Conservation (phyloP, 306 rosid species). For the Styphnolobium japonicum region DNA sequence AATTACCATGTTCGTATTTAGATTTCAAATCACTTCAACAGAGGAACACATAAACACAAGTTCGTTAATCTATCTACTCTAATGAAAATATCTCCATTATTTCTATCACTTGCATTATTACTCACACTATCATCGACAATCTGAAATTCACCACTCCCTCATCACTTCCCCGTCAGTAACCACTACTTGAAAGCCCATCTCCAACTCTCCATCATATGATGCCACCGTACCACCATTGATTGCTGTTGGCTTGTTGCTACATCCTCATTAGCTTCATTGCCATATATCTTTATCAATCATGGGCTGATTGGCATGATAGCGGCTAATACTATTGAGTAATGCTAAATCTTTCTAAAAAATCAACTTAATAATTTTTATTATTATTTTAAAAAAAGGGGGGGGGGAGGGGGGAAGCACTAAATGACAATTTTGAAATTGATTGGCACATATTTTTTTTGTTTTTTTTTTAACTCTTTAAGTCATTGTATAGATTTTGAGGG, state of each 20-base stretch:
- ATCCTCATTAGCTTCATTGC: neutral
- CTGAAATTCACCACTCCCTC: neutral
- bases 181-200: neutral
- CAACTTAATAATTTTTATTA: too few relatives aligned
- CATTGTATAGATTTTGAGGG: too few relatives aligned
- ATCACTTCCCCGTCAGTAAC: neutral
- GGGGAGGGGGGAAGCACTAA: too few relatives aligned
- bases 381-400: too few relatives aligned
- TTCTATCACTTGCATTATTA: neutral
- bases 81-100: neutral
- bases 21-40: neutral
- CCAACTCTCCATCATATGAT: constrained; percentile 5
- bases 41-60: neutral
- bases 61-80: neutral
- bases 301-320: too few relatives aligned
- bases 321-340: too few relatives aligned
- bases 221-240: neutral
- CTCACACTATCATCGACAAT: neutral
- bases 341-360: too few relatives aligned
- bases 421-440: too few relatives aligned
- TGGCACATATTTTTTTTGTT: too few relatives aligned
- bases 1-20: neutral
- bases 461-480: too few relatives aligned
- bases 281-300: neutral
- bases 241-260: neutral